Conservation (phyloP, 345 rosid species). For the Salix dunnii region DNA sequence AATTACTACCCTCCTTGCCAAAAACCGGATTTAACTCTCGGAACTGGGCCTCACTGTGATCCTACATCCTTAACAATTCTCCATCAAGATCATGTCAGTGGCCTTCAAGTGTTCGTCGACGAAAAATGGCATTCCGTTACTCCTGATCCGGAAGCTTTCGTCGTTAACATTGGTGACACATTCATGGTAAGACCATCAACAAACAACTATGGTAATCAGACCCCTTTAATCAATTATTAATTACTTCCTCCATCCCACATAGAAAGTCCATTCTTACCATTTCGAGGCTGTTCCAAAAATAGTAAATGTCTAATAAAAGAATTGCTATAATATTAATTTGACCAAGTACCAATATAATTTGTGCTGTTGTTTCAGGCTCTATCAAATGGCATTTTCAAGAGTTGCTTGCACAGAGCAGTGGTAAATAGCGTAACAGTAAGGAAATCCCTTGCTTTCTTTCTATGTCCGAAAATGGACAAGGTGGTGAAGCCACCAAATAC, state of each 20-base stretch:
- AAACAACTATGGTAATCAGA: background rate
- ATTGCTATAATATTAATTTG: background rate
- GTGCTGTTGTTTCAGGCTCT: conserved; percentile 54
- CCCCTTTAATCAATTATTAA: background rate
- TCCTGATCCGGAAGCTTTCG: conserved; percentile 74
- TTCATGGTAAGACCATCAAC: conserved; percentile 59
- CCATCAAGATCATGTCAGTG: conserved; percentile 86
- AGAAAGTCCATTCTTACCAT: background rate
- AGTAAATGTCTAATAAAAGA: background rate
- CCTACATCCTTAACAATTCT: conserved; percentile 97
- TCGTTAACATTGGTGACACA: conserved; percentile 94
- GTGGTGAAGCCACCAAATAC: conserved; percentile 72
- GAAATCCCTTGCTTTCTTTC: conserved; percentile 89
- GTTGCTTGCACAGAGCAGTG: conserved; percentile 93
- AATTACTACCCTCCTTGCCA: conserved; percentile 93
- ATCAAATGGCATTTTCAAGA: conserved; percentile 78
- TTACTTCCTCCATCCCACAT: background rate
- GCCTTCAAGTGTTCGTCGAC: conserved; percentile 86
- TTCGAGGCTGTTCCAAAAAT: background rate
- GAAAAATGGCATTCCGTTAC: conserved; percentile 65
- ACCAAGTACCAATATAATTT: background rate
- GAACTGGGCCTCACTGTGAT: conserved; percentile 99
- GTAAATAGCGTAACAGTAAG: conserved; percentile 68
- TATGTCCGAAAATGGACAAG: conserved; percentile 74
- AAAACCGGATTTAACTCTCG: conserved; percentile 79